phyloP scores from a whole-genome alignment of 2,329 filamentous ascomycete species.

The Nigrospora osmanthi region DNA sequence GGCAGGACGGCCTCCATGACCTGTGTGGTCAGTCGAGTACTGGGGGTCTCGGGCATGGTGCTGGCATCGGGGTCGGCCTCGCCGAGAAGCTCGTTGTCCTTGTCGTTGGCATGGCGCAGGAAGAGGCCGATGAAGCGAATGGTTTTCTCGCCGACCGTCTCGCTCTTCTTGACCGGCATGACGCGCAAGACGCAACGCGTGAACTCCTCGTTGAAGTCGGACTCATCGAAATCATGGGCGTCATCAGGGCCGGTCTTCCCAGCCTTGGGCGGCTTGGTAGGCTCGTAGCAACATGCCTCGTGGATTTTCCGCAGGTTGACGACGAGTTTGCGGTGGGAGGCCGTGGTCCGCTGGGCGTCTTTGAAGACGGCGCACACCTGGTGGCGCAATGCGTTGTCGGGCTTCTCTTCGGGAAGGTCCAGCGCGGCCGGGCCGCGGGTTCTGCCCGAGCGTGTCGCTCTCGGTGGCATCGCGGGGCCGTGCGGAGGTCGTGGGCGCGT shows the following conservation, averaged over 20 bases:
- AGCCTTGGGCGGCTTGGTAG: conserved; percentile 40
- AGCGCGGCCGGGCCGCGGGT: conserved; percentile 38
- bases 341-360: conserved; percentile 82
- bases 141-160: conserved; percentile 76
- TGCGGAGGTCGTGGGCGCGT: no score
- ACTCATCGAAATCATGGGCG: conserved; percentile 67
- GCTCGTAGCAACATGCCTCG: conserved; percentile 70
- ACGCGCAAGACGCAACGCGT: conserved; percentile 73
- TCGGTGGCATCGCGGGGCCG: no score
- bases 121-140: conserved; percentile 86
- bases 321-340: conserved; percentile 81
- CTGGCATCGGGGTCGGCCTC: conserved; percentile 61
- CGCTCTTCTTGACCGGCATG: conserved; percentile 85
- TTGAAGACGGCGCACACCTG: conserved; percentile 67
- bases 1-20: conserved; percentile 69
- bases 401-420: conserved; percentile 63
- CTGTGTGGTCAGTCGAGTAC: conserved; percentile 65
- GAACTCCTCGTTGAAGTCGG: conserved; percentile 82
- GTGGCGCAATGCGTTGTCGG: conserved; percentile 61
- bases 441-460: conserved; percentile 20
- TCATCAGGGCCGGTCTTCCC: conserved; percentile 47
- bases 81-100: conserved; percentile 61
- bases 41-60: conserved; percentile 74
- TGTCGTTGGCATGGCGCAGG: conserved; percentile 62
- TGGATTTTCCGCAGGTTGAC: conserved; percentile 86